phyloP scores from a whole-genome alignment of 257 asterid genomes.

The Solanum rostratum region DNA sequence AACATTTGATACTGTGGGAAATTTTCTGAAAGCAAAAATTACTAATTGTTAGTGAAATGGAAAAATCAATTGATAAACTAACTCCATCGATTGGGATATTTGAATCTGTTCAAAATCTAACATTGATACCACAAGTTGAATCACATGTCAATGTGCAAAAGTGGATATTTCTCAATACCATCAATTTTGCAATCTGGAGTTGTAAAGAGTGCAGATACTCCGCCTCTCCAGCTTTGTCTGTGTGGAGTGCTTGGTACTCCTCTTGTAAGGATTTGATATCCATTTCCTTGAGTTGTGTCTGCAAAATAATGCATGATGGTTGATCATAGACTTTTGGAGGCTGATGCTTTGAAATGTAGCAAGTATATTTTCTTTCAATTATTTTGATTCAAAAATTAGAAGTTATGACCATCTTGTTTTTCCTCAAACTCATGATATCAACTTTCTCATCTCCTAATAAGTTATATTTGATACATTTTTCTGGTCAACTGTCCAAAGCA shows the following conservation, averaged over 20 bases:
- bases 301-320: slow-evolving; percentile 1
- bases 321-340: not conserved
- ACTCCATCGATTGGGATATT: not conserved
- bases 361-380: not conserved
- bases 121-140: not conserved
- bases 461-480: not conserved
- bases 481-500: not conserved
- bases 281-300: slow-evolving; percentile 59
- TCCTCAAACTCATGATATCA: not conserved
- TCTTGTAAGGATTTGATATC: slow-evolving; percentile 42
- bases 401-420: not conserved
- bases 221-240: slow-evolving; percentile 64
- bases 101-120: not conserved
- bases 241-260: slow-evolving; percentile 61
- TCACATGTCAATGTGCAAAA: not conserved
- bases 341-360: not conserved
- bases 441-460: not conserved
- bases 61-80: not conserved
- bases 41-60: not conserved
- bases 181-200: slow-evolving; percentile 52
- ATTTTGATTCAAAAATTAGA: not conserved
- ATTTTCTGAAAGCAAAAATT: slow-evolving; percentile 35
- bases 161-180: slow-evolving; percentile 30
- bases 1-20: slow-evolving; percentile 43
- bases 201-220: slow-evolving; percentile 65